Base-by-base conservation (phyloP, 129 eudicot genomes). In the Flaveria sonorensis region DNA sequence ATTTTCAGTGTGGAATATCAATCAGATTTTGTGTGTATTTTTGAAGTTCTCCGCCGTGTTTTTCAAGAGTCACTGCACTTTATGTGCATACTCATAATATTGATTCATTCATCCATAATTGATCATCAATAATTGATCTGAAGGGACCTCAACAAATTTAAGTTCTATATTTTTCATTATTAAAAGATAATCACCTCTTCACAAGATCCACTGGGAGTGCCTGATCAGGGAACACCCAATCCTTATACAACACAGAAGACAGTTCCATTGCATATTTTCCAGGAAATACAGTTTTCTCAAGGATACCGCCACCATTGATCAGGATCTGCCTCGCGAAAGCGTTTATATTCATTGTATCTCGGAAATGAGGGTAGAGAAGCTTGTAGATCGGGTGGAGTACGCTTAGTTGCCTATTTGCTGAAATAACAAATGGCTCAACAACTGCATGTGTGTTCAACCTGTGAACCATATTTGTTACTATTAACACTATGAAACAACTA, bases 361-460 rank as follows among this genome's bases (percentile, higher is more conserved):
- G 76, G 51, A 84, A 87, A 71, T 87, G 88, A 47, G 91, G 90
- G 26, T 74, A 42, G 1, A 86, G 76, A 56, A 86, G 71, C 39
- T 81, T 77, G 70, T 86, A 60, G 48, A 86, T 50, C 0, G 90
- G 90, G 56, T 86, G 90, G 79, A 83, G 68, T 52, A 63, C 79
- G 13, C 90, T 83, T 72, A 86, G 60, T 53, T 83, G 85, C 71
- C 90, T 81, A 66, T 79, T 81, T 2, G 88, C 73, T 8, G 90
- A 81, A 18, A 86, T 87, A 53, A 87, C 81, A 76, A 83, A 83
- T 64, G 90, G 90, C 76, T 87, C 88, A 55, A 81, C 62, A 40
- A 81, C 79, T 13, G 85, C 87, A 77, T 86, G 90, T n/a, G 90
- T 80, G 55, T 57, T 56, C 72, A 86, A 53, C 90, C 90, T 87